Evolutionary conservation across 768 basidiomycete genomes (phyloP).

Genomic region (Leccinum barrowsii): DNA sequence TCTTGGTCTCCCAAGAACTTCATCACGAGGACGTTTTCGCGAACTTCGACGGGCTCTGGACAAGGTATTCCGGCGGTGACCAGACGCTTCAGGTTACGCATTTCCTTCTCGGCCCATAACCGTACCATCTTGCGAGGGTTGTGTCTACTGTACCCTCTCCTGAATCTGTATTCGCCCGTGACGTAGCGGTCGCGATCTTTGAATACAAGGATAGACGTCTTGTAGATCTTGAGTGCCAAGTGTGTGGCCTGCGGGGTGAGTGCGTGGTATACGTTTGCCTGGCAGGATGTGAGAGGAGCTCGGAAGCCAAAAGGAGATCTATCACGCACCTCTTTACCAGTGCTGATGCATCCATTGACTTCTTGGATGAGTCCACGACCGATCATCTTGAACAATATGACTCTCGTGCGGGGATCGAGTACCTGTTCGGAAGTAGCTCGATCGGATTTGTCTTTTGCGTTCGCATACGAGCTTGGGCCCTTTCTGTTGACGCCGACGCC

Average conservation of each 20-base stretch:
- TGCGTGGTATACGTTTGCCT: conserved; percentile 99
- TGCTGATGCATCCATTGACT: conserved; percentile 94
- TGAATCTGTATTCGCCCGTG: conserved; percentile 92
- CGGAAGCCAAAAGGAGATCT: neutral
- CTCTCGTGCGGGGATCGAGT: conserved; percentile 89
- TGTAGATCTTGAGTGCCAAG: conserved; percentile 95
- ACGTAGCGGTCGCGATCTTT: conserved; percentile 98
- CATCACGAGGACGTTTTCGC: conserved; percentile 98
- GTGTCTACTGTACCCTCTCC: conserved; percentile 79
- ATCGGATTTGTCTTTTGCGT: conserved; percentile 93
- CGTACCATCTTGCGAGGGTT: conserved; percentile 99
- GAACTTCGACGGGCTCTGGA: conserved; percentile 88
- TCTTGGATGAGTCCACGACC: conserved; percentile 83
- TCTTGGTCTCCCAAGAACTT: conserved; percentile 78
- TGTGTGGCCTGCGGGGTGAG: conserved; percentile 52
- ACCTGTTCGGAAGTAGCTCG: conserved; percentile 97
- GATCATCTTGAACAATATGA: conserved; percentile 96
- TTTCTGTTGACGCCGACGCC: conserved; percentile 86
- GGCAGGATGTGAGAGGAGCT: conserved; percentile 8
- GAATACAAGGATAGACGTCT: conserved; percentile 96
- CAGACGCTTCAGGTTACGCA: conserved; percentile 90
- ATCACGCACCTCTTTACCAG: conserved; percentile 86
- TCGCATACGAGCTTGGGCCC: conserved; percentile 82
- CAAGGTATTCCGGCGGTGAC: conserved; percentile 79
- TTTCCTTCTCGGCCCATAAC: conserved; percentile 98